Base-by-base conservation (phyloP, 208 protist genomes). In the Porcisia deanei region DNA sequence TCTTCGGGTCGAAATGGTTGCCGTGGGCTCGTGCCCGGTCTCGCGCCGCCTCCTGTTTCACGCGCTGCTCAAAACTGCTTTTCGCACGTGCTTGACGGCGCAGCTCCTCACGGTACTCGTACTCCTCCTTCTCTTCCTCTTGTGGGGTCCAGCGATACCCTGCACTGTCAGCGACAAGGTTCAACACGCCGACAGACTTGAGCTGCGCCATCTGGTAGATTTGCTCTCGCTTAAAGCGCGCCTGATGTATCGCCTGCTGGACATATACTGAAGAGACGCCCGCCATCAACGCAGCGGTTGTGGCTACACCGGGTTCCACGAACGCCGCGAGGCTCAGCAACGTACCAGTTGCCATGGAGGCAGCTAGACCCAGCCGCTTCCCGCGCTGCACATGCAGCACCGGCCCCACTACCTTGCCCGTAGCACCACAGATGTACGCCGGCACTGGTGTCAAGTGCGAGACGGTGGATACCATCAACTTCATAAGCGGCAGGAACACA, bases 51-150 rank as follows among this genome's bases (percentile, higher is more conserved):
- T 96, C 91, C 74, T 97, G 91, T 84, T 94, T 94, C 45, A 97
- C 90, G 10, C 87, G 88, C 73, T 95, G 89, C 82, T 97, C 87
- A 57, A 97, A 97, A 30, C 68, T 79, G 59, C 85, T 82, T 60
- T 87, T 88, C 43, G 77, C 82, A 34, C 91, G 88, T 12, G 93
- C 93, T 53, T 81, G 83, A 37, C 78, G 86, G 22, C 93, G 88
- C 57, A 97, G 85, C 77, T 97, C 90, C 85, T 97, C 93, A 12
- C 91, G 86, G 82, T 96, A 95, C 82, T 97, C 93, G 75, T 94
- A 97, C 87, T 96, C 93, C 45, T 86, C 83, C 25, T 85, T 80
- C 75, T 97, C 91, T 76, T 97, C 93, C 25, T 96, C 90, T 63
- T 92, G 90, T 6, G 86, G 85, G 0, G 87, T 88, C 91, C 93